Conservation (phyloP, 2,329 filamentous ascomycete species). For the Fonsecaea multimorphosa region DNA sequence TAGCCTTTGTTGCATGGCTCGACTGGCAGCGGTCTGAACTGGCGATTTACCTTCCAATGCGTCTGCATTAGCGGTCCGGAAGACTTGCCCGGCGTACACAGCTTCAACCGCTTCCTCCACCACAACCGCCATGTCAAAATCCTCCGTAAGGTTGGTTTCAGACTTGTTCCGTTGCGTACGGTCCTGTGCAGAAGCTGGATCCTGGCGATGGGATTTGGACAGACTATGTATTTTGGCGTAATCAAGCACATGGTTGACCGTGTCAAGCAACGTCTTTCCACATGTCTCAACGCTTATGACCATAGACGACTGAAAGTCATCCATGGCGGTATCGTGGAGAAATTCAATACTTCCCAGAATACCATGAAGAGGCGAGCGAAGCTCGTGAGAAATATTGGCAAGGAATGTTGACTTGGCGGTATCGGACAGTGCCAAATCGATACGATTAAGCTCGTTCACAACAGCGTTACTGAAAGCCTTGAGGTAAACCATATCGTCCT, state of each 20-base stretch:
- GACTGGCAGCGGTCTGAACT: constrained; percentile 24
- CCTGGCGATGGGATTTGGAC: constrained; percentile 21
- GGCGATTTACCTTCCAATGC: constrained; percentile 25
- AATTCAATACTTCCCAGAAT: constrained; percentile 52
- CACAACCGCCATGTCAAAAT: constrained; percentile 44
- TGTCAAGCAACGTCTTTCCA: constrained; percentile 51
- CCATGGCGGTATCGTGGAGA: constrained; percentile 47
- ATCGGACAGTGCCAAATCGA: constrained; percentile 52
- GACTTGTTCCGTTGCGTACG: constrained; percentile 20
- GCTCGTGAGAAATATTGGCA: constrained; percentile 53
- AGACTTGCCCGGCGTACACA: constrained; percentile 57
- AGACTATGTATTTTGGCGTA: constrained; percentile 62
- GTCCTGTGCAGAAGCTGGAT: constrained; percentile 11
- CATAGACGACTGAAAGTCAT: constrained; percentile 49
- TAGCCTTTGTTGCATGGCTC: constrained; percentile 23
- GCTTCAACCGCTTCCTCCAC: constrained; percentile 57
- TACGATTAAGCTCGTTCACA: constrained; percentile 52
- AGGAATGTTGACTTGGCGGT: constrained; percentile 54
- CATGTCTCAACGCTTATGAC: constrained; percentile 51
- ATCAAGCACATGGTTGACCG: constrained; percentile 53
- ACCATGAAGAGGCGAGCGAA: constrained; percentile 52
- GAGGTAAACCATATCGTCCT: constrained; percentile 50
- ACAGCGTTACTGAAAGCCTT: constrained; percentile 51
- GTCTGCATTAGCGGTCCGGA: constrained; percentile 33
- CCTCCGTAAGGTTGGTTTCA: constrained; percentile 40